Conservation (phyloP, 306 rosid genomes). For the Citrullus amarus region DNA sequence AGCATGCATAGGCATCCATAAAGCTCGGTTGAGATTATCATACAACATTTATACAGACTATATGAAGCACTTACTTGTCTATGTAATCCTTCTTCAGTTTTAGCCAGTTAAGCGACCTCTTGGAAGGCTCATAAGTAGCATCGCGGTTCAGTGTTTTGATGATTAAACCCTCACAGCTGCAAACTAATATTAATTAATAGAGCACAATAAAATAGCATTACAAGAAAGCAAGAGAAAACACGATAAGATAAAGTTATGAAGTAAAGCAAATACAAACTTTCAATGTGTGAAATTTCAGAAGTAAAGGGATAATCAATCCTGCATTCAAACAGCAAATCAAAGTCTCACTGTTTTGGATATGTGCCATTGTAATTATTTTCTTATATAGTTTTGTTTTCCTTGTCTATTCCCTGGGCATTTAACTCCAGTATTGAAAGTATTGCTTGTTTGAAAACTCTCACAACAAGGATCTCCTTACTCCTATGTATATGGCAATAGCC, state of each 20-base stretch:
- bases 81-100: conserved; percentile 91
- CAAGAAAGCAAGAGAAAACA: not conserved
- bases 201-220: not conserved
- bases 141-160: conserved; percentile 73
- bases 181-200: conserved; percentile 20
- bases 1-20: conserved; percentile 14
- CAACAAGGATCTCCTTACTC: too few species aligned
- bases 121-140: conserved; percentile 91
- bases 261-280: not conserved
- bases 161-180: conserved; percentile 85
- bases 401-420: too few species aligned
- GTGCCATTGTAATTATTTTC: too few species aligned
- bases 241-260: not conserved
- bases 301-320: too few species aligned
- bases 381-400: too few species aligned
- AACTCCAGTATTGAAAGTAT: too few species aligned
- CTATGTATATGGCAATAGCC: too few species aligned
- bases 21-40: conserved; percentile 1
- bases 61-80: conserved; percentile 38
- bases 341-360: too few species aligned
- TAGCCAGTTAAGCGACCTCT: conserved; percentile 81
- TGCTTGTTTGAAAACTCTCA: too few species aligned
- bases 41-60: not conserved
- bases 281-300: not conserved
- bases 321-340: too few species aligned